These are phyloP conservation scores for Sclerotinia minor DNA, from an alignment of 2,329 filamentous ascomycete species.

Conservation along the genomic window DNA sequence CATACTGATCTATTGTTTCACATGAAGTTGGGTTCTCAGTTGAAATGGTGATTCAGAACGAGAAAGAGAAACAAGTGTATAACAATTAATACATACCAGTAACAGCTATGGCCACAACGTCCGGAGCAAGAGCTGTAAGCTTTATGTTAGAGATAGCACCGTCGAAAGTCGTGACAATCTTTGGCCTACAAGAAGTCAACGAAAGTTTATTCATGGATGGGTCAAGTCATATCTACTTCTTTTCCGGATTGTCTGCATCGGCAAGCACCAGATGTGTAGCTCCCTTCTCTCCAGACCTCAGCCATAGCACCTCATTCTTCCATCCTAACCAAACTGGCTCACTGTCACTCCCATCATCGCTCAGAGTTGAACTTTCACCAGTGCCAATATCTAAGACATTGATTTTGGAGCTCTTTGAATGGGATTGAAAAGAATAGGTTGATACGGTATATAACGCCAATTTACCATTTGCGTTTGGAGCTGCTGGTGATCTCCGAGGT, in stretches of 20 bases:
- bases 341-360: constrained; percentile 62
- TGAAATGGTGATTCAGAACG: not conserved
- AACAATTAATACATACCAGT: constrained; percentile 41
- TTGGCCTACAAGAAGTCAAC: constrained; percentile 42
- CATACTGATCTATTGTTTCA: not conserved
- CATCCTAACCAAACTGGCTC: constrained; percentile 71
- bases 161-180: constrained; percentile 51
- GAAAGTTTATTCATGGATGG: not conserved
- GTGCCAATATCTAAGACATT: constrained; percentile 68
- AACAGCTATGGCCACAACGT: constrained; percentile 55
- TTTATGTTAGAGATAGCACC: constrained; percentile 61
- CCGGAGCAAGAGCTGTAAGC: constrained; percentile 51
- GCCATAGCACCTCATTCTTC: constrained; percentile 37
- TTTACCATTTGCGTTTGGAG: constrained; percentile 68
- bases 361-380: constrained; percentile 65
- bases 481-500: constrained; percentile 60
- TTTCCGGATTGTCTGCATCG: constrained; percentile 35
- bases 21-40: not conserved
- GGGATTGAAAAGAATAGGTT: constrained; percentile 77
- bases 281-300: constrained; percentile 56
- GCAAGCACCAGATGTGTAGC: constrained; percentile 37
- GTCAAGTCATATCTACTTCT: constrained; percentile 32
- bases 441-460: constrained; percentile 68
- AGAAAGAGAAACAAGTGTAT: not conserved
- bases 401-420: constrained; percentile 67